phyloP scores from a whole-genome alignment of 2,329 filamentous ascomycete species.

The Fusarium sp. region DNA sequence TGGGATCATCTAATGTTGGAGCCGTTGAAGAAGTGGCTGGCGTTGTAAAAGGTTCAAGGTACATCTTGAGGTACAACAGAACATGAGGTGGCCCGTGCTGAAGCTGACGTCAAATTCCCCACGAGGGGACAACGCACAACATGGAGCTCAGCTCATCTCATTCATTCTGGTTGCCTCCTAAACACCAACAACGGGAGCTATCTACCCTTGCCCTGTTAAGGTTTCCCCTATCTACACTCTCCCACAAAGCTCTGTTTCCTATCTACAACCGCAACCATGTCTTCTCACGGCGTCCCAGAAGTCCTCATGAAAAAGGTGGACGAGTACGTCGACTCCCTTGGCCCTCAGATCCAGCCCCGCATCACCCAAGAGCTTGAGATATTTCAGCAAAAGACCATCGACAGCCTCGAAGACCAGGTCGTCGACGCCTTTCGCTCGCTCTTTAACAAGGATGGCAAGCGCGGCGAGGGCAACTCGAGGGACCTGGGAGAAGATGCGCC shows the following conservation, averaged over 20 bases:
- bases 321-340: constrained; percentile 61
- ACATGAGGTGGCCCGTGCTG: constrained; percentile 18
- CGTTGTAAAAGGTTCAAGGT: background rate
- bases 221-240: background rate
- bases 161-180: background rate
- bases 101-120: constrained; percentile 23
- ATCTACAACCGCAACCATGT: constrained; percentile 43
- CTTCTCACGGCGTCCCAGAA: constrained; percentile 55
- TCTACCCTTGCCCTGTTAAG: background rate
- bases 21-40: background rate
- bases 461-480: constrained; percentile 32
- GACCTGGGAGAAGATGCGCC: constrained; percentile 51
- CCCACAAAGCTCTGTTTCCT: background rate
- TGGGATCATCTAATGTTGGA: background rate
- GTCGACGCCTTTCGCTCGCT: constrained; percentile 59
- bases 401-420: constrained; percentile 58
- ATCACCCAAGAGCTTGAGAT: constrained; percentile 58
- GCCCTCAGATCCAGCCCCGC: constrained; percentile 60
- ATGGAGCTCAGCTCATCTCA: constrained; percentile 11
- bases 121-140: constrained; percentile 8
- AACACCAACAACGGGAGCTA: background rate
- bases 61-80: background rate
- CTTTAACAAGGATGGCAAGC: constrained; percentile 52
- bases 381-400: constrained; percentile 60
- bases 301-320: constrained; percentile 59